Conservation (phyloP, 129 eudicot species). For the Escallonia rubra region DNA sequence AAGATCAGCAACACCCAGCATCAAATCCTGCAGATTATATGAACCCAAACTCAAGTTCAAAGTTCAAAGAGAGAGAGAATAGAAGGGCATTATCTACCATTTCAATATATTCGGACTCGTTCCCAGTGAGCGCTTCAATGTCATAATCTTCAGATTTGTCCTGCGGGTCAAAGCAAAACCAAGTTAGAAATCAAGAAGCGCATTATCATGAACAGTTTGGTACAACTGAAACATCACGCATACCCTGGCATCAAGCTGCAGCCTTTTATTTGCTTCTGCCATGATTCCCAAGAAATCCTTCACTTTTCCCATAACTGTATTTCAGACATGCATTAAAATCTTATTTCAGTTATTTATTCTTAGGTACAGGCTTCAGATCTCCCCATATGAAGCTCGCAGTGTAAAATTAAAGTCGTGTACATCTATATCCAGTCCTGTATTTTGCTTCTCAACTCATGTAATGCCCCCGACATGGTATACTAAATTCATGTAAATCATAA, state of each 20-base stretch:
- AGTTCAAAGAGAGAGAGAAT: background rate
- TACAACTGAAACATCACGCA: background rate
- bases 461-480: no score
- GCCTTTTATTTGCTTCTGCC: conserved; percentile 64
- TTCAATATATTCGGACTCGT: conserved; percentile 74
- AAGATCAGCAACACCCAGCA: conserved; percentile 88
- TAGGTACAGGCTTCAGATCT: no score
- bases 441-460: no score
- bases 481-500: no score
- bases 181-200: conserved; percentile 3
- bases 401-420: no score
- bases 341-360: no score
- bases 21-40: conserved; percentile 46
- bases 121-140: conserved; percentile 68
- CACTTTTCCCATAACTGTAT: conserved; percentile 46
- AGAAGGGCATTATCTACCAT: conserved; percentile 36
- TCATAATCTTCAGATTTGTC: conserved; percentile 50
- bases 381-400: no score
- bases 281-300: conserved; percentile 67
- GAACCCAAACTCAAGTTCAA: background rate
- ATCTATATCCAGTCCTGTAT: no score
- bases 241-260: conserved; percentile 60
- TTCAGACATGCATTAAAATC: no score
- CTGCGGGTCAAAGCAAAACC: conserved; percentile 25
- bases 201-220: background rate